phyloP scores from a whole-genome alignment of 2,329 filamentous ascomycete species.

The Bipolaris oryzae region DNA sequence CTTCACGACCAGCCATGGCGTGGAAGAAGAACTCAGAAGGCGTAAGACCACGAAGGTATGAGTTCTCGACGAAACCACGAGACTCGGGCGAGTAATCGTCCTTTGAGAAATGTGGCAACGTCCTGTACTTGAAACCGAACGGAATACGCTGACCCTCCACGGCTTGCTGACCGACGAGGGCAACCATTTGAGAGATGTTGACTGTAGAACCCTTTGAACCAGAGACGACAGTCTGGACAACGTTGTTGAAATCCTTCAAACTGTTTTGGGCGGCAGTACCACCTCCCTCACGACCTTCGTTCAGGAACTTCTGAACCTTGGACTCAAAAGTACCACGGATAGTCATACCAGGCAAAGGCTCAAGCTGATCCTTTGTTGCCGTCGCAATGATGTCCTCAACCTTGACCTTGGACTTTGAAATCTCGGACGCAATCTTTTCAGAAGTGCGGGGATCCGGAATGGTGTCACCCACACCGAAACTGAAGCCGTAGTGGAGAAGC shows the following conservation, averaged over 20 bases:
- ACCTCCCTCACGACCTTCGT: slow-evolving; percentile 94
- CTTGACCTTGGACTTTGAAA: slow-evolving; percentile 79
- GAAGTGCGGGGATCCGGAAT: slow-evolving; percentile 89
- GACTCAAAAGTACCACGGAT: slow-evolving; percentile 98
- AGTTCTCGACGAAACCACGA: slow-evolving; percentile 98
- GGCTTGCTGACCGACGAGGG: slow-evolving; percentile 95
- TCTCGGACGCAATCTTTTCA: slow-evolving; percentile 79
- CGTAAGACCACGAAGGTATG: slow-evolving; percentile 92
- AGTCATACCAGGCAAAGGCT: slow-evolving; percentile 97
- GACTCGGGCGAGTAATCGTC: slow-evolving; percentile 98
- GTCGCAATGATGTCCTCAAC: slow-evolving; percentile 75
- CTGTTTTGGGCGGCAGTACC: slow-evolving; percentile 90
- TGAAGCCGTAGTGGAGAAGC: slow-evolving; percentile 95
- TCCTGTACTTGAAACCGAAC: slow-evolving; percentile 98
- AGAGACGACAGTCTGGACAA: slow-evolving; percentile 92
- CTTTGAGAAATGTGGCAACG: slow-evolving; percentile 96
- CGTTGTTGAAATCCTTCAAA: slow-evolving; percentile 95
- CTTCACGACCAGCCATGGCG: slow-evolving; percentile 99
- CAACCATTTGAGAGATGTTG: slow-evolving; percentile 99
- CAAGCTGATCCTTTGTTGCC: slow-evolving; percentile 85
- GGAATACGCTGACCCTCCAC: slow-evolving; percentile 99
- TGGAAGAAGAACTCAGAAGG: slow-evolving; percentile 99
- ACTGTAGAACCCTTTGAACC: slow-evolving; percentile 99
- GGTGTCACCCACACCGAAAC: slow-evolving; percentile 97
- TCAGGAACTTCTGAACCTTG: slow-evolving; percentile 91